Evolutionary conservation across 768 basidiomycete species (phyloP).

Genomic region (Suillus spraguei): DNA sequence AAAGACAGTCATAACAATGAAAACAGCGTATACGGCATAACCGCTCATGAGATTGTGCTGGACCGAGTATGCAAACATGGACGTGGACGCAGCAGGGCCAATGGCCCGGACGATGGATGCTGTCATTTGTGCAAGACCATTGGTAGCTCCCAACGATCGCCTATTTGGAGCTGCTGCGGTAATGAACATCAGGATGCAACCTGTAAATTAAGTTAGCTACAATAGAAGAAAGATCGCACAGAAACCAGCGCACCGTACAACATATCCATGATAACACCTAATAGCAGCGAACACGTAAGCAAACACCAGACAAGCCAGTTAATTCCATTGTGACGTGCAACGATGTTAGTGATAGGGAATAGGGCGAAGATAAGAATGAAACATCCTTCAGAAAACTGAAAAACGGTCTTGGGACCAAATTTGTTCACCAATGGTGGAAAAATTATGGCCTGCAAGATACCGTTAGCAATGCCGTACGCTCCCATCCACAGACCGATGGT

Average conservation of each 20-base stretch:
- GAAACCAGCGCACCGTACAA: slow-evolving; percentile 31
- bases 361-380: slow-evolving; percentile 33
- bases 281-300: slow-evolving; percentile 26
- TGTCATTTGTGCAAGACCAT: slow-evolving; percentile 46
- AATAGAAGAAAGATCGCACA: slow-evolving; percentile 7
- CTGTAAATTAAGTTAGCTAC: slow-evolving; percentile 34
- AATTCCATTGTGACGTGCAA: slow-evolving; percentile 28
- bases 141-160: slow-evolving; percentile 68
- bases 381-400: slow-evolving; percentile 27
- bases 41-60: slow-evolving; percentile 39
- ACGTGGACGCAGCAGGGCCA: slow-evolving; percentile 35
- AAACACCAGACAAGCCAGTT: slow-evolving; percentile 28
- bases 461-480: slow-evolving; percentile 34
- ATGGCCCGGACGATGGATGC: slow-evolving; percentile 35
- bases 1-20: slow-evolving; percentile 19
- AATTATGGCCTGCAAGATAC: slow-evolving; percentile 33
- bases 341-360: slow-evolving; percentile 34
- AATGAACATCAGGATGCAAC: slow-evolving; percentile 72
- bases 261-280: slow-evolving; percentile 32
- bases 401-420: slow-evolving; percentile 35
- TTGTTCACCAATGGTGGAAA: slow-evolving; percentile 34
- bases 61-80: slow-evolving; percentile 41
- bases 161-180: slow-evolving; percentile 65
- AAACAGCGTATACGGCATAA: slow-evolving; percentile 35
- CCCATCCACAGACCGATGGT: slow-evolving; percentile 41